Percentiles rank a stretch among this genome's conserved stretches.
Evolutionary conservation across 495 filamentous ascomycete species (phyloP).

Genomic region (Sporormia fimetaria): DNA sequence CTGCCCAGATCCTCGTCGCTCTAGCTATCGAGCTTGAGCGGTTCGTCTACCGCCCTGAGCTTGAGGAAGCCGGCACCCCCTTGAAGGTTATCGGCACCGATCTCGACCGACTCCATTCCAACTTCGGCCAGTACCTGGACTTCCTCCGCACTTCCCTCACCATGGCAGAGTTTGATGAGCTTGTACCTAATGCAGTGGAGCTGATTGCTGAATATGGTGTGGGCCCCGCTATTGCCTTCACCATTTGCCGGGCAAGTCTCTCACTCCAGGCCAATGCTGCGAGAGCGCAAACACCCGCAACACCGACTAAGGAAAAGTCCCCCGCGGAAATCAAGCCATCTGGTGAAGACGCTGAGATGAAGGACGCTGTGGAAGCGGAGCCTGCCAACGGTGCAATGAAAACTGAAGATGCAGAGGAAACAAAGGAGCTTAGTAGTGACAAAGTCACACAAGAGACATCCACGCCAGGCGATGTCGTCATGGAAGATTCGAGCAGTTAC

Average conservation of each 20-base stretch:
- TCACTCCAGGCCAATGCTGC: constrained; percentile 33
- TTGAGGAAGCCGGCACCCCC: constrained; percentile 46
- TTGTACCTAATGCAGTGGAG: constrained; percentile 61
- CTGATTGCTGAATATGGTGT: constrained; percentile 73
- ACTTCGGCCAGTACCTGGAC: constrained; percentile 80
- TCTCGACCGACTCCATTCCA: constrained; percentile 77
- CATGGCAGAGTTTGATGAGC: constrained; percentile 63
- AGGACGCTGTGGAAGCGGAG: constrained; percentile 26
- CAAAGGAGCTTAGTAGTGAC: too few relatives aligned
- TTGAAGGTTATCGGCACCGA: constrained; percentile 73
- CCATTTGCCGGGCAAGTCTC: constrained; percentile 67
- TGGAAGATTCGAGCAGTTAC: too few relatives aligned
- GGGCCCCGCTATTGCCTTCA: constrained; percentile 73
- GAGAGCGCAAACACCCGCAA: constrained; percentile 25
- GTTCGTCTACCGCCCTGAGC: constrained; percentile 58
- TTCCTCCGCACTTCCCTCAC: constrained; percentile 69
- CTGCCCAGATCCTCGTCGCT: constrained; percentile 68
- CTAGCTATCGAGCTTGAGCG: constrained; percentile 81
- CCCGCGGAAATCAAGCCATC: not conserved
- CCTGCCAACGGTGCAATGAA: constrained; percentile 34
- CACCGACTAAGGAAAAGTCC: constrained; percentile 27
- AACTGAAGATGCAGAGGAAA: constrained; percentile 16
- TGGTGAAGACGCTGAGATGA: constrained; percentile 26
- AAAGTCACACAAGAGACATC: too few relatives aligned
- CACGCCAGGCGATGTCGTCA: too few relatives aligned